Evolutionary conservation across 768 basidiomycete species (phyloP).

Genomic region (Serpula lacrymans): DNA sequence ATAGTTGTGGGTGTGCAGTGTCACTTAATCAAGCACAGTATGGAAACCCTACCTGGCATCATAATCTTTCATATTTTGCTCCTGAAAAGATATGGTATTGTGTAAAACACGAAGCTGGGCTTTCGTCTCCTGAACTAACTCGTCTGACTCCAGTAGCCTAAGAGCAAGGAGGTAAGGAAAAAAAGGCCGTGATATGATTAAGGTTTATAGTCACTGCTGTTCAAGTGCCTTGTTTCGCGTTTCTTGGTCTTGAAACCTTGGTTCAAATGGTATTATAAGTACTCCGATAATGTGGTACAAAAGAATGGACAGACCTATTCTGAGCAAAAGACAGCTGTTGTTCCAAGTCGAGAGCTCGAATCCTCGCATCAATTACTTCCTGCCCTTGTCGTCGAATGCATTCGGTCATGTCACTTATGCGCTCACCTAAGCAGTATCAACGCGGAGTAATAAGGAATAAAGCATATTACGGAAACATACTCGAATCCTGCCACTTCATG

Average conservation of each 20-base stretch:
- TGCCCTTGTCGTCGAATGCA: constrained; percentile 25
- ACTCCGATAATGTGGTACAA: background rate
- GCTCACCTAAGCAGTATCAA: constrained; percentile 17
- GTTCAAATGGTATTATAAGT: constrained; percentile 11
- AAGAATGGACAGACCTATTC: constrained; percentile 13
- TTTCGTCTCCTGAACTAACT: constrained; percentile 17
- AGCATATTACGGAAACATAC: too few relatives aligned
- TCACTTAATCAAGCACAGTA: constrained; percentile 9
- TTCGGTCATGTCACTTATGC: constrained; percentile 17
- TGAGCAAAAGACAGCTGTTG: constrained; percentile 20
- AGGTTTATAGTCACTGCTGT: constrained; percentile 25
- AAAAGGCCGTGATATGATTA: constrained; percentile 3
- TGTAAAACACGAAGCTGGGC: constrained; percentile 26
- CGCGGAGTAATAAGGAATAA: too few relatives aligned
- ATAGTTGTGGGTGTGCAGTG: background rate
- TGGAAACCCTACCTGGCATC: constrained; percentile 21
- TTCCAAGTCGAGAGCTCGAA: constrained; percentile 22
- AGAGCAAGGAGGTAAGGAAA: constrained; percentile 7
- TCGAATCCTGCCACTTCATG: too few relatives aligned
- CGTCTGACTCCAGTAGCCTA: constrained; percentile 20
- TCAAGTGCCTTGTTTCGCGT: constrained; percentile 23
- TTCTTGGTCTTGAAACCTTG: constrained; percentile 24
- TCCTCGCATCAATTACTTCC: constrained; percentile 21
- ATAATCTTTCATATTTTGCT: constrained; percentile 19
- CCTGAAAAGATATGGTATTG: constrained; percentile 27